phyloP scores from a whole-genome alignment of 805 yeast genomes.

The Suhomyces emberorum region DNA sequence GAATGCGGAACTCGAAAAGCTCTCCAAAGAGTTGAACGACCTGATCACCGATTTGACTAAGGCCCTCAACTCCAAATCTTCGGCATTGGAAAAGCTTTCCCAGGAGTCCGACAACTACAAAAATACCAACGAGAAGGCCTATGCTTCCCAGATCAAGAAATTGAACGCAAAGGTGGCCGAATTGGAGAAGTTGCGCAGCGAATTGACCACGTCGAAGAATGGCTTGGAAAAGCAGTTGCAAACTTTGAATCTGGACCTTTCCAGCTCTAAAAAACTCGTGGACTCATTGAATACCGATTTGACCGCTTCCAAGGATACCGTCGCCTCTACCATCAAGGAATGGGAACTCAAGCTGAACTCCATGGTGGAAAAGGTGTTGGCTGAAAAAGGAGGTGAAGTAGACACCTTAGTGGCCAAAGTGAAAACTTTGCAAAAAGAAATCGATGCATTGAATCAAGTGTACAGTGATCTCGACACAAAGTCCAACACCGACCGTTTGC shows the following conservation, averaged over 20 bases:
- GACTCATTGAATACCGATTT: slow-evolving; percentile 3
- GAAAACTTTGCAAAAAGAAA: neutral
- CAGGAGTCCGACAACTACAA: slow-evolving; percentile 1
- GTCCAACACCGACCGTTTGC: neutral
- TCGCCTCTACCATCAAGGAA: slow-evolving; percentile 10
- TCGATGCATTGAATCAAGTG: neutral
- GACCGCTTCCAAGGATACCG: slow-evolving; percentile 5
- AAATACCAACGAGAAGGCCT: slow-evolving; percentile 7
- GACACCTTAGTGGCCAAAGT: slow-evolving; percentile 6
- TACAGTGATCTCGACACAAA: slow-evolving; percentile 1
- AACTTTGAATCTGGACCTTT: neutral
- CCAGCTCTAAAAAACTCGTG: neutral
- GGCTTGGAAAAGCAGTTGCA: slow-evolving; percentile 5
- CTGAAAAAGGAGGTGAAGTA: slow-evolving; percentile 21
- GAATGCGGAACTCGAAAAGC: slow-evolving; percentile 12
- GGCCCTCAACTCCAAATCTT: slow-evolving; percentile 7
- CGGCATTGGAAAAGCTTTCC: slow-evolving; percentile 7
- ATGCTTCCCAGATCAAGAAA: slow-evolving; percentile 6
- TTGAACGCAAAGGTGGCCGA: slow-evolving; percentile 5
- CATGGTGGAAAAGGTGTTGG: slow-evolving; percentile 21
- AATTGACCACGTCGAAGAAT: slow-evolving; percentile 3
- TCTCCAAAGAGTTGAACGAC: slow-evolving; percentile 9
- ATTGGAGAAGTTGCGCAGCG: slow-evolving; percentile 4
- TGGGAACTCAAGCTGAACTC: slow-evolving; percentile 23
- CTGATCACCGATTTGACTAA: slow-evolving; percentile 9